Evolutionary conservation across 495 filamentous ascomycete species (phyloP).

Genomic region (Podospora tetraspora): DNA sequence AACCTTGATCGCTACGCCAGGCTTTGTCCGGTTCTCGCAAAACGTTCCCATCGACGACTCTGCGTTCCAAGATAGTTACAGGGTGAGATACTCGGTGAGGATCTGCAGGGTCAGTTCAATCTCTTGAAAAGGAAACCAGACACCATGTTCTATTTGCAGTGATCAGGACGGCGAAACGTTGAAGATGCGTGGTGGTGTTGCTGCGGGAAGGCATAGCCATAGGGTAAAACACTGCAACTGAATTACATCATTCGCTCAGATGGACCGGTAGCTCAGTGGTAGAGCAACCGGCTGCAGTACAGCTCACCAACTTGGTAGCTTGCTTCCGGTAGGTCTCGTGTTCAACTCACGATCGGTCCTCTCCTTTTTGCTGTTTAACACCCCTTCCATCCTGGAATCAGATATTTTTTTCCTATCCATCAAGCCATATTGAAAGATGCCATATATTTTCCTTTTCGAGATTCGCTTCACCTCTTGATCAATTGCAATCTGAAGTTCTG

Average conservation of each 20-base stretch:
- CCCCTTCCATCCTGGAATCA: background rate
- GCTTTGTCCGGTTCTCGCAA: background rate
- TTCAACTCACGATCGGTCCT: constrained; percentile 10
- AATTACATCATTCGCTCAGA: background rate
- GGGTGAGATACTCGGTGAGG: background rate
- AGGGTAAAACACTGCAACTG: too few species aligned
- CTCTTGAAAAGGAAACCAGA: too few species aligned
- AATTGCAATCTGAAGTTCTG: background rate
- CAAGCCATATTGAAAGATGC: background rate
- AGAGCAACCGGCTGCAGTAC: constrained; percentile 9
- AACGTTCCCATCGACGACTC: background rate
- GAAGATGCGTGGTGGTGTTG: too few species aligned
- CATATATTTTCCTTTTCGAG: background rate
- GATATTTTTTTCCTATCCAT: background rate
- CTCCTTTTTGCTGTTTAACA: background rate
- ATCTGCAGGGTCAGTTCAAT: too few species aligned
- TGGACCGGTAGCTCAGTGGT: constrained; percentile 10
- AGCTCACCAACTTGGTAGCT: background rate
- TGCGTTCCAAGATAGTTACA: background rate
- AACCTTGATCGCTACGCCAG: background rate
- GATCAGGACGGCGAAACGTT: background rate
- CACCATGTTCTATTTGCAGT: background rate
- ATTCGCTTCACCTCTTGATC: background rate
- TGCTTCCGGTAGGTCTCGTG: constrained; percentile 8
- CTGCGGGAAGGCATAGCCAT: too few species aligned